These are phyloP conservation scores for Kregervanrija delftensis DNA, from an alignment of 805 yeast species.

Conservation along the genomic window DNA sequence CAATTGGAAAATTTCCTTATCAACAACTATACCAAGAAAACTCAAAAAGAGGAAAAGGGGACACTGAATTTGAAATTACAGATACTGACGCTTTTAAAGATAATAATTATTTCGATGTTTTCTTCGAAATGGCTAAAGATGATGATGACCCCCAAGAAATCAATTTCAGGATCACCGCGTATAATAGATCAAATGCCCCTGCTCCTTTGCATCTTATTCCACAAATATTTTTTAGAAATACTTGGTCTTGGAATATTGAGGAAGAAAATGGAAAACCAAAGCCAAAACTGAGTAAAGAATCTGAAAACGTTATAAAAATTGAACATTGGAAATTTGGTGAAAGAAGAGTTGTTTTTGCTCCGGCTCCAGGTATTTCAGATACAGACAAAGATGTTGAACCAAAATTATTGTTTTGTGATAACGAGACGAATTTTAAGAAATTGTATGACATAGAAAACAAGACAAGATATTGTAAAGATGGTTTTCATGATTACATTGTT, in stretches of 20 bases:
- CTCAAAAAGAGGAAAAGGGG: conserved; percentile 55
- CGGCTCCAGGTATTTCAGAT: conserved; percentile 70
- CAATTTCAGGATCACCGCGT: conserved; percentile 79
- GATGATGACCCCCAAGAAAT: conserved; percentile 75
- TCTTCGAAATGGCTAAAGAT: conserved; percentile 84
- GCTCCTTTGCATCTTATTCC: conserved; percentile 90
- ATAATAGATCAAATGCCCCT: conserved; percentile 71
- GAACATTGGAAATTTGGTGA: conserved; percentile 66
- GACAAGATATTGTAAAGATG: conserved; percentile 69
- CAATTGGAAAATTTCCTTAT: conserved; percentile 82
- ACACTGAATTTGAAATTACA: conserved; percentile 73
- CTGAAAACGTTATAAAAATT: conserved; percentile 46
- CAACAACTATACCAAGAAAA: conserved; percentile 64
- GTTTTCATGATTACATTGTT: conserved; percentile 78
- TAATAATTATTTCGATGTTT: conserved; percentile 77
- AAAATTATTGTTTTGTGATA: conserved; percentile 74
- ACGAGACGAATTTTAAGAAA: conserved; percentile 70
- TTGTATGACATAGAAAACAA: conserved; percentile 61
- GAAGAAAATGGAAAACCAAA: conserved; percentile 23
- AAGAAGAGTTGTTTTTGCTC: conserved; percentile 64
- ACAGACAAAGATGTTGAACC: conserved; percentile 67
- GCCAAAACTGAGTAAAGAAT: conserved; percentile 40
- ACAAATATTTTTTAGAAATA: conserved; percentile 76
- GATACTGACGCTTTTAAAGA: conserved; percentile 73
- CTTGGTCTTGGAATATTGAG: conserved; percentile 85